phyloP scores from a whole-genome alignment of 805 yeast genomes.

The Nakazawaea anatomiae region DNA sequence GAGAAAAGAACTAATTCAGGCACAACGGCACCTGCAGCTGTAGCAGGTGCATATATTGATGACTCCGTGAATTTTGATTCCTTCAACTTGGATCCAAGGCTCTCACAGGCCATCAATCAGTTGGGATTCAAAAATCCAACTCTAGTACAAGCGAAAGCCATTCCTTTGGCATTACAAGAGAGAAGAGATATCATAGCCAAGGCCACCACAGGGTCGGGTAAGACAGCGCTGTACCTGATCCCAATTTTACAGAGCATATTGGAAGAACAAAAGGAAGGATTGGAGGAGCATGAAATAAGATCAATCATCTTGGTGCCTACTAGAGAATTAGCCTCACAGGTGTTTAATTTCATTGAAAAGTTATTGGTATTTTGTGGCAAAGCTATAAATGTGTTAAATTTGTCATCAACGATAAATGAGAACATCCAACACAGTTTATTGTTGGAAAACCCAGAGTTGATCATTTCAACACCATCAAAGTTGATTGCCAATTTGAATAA shows the following conservation, averaged over 20 bases:
- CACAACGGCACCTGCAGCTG: constrained; percentile 31
- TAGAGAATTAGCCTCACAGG: constrained; percentile 86
- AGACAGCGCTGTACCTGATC: constrained; percentile 83
- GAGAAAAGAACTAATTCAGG: neutral
- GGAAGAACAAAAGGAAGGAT: constrained; percentile 23
- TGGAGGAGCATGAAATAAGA: constrained; percentile 24
- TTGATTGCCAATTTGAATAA: constrained; percentile 51
- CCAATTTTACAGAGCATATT: constrained; percentile 82
- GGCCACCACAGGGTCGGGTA: constrained; percentile 95
- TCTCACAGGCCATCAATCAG: constrained; percentile 76
- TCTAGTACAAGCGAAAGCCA: constrained; percentile 83
- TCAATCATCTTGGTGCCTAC: constrained; percentile 88
- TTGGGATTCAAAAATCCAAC: constrained; percentile 85
- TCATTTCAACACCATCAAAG: constrained; percentile 84
- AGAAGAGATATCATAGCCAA: constrained; percentile 89
- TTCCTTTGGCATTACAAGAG: constrained; percentile 85
- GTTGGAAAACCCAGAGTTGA: constrained; percentile 68
- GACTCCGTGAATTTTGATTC: constrained; percentile 66
- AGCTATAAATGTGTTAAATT: constrained; percentile 56
- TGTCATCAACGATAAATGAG: constrained; percentile 52
- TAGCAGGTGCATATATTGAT: constrained; percentile 65
- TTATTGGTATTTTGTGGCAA: constrained; percentile 68
- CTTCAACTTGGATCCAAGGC: constrained; percentile 75
- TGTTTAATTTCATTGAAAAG: constrained; percentile 60
- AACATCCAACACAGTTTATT: constrained; percentile 67